Conservation (phyloP, 495 filamentous ascomycete genomes). For the Daldinia decipiens region DNA sequence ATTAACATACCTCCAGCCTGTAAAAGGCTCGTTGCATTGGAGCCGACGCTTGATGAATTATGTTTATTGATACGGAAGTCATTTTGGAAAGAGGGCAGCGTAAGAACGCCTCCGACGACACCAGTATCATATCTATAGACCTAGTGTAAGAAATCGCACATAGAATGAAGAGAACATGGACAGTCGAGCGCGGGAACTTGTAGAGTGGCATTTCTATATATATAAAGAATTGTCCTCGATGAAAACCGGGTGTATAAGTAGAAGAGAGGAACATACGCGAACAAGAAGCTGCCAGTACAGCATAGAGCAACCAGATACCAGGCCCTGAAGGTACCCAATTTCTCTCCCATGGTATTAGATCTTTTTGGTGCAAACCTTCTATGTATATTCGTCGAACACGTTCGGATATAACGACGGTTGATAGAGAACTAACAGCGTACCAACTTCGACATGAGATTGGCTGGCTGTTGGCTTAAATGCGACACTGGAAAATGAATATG, state of each 20-base stretch:
- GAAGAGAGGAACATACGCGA: slow-evolving; percentile 32
- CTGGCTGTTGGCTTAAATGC: background rate
- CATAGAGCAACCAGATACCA: slow-evolving; percentile 43
- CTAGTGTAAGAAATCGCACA: background rate
- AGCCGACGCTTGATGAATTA: slow-evolving; percentile 50
- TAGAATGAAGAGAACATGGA: background rate
- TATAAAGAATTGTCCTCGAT: background rate
- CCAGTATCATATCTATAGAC: slow-evolving; percentile 63
- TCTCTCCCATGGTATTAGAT: slow-evolving; percentile 24
- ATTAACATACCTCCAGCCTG: slow-evolving; percentile 54
- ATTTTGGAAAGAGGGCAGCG: slow-evolving; percentile 64
- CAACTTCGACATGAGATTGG: background rate
- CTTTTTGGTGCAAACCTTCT: background rate
- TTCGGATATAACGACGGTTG: background rate
- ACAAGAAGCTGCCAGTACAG: slow-evolving; percentile 46
- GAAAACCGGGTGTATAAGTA: too few relatives aligned
- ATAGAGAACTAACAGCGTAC: background rate
- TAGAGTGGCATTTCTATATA: background rate
- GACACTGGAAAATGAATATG: background rate
- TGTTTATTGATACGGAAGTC: slow-evolving; percentile 56
- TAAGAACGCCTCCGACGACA: slow-evolving; percentile 67
- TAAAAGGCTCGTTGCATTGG: slow-evolving; percentile 69
- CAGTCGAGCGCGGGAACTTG: background rate
- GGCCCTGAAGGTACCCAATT: slow-evolving; percentile 41
- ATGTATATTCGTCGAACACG: background rate